phyloP scores from a whole-genome alignment of 2,329 filamentous ascomycete genomes.

The Penicillium verrucosum region DNA sequence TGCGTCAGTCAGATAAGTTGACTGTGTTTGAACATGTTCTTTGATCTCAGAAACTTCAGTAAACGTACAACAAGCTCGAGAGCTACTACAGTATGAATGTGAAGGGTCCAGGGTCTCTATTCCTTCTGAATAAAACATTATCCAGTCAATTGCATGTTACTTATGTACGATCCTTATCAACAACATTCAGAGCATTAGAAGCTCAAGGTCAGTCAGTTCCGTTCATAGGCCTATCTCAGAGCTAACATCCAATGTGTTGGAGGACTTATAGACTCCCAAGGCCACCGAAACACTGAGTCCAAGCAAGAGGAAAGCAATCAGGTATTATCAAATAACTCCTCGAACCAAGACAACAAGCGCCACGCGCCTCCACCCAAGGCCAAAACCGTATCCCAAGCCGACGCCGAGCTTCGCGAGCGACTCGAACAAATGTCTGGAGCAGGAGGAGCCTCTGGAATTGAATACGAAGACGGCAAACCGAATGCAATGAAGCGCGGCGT shows the following conservation, averaged over 20 bases:
- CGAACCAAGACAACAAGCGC: constrained; percentile 8
- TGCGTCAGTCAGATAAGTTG: neutral
- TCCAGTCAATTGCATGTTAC: neutral
- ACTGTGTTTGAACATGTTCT: neutral
- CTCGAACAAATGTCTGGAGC: constrained; percentile 67
- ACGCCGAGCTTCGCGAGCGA: constrained; percentile 64
- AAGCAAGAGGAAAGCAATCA: neutral
- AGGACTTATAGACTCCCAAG: neutral
- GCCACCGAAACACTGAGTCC: neutral
- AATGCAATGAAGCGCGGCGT: constrained; percentile 71
- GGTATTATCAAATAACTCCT: neutral
- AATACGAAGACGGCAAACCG: constrained; percentile 71
- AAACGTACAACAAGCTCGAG: too few species aligned
- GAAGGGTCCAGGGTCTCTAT: neutral
- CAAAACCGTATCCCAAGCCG: constrained; percentile 62
- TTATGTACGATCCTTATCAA: constrained; percentile 2
- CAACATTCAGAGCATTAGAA: constrained; percentile 1
- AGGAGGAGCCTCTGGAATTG: constrained; percentile 67
- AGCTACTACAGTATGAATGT: neutral
- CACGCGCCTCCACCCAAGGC: constrained; percentile 21
- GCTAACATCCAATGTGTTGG: neutral
- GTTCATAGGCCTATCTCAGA: neutral
- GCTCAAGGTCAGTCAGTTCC: constrained; percentile 3
- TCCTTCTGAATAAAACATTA: neutral
- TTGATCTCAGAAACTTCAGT: neutral